Evolutionary conservation across 2,329 filamentous ascomycete genomes (phyloP), one percentile per base, ranked within the genome.

Genomic region (Ophidiomyces ophidiicola): DNA sequence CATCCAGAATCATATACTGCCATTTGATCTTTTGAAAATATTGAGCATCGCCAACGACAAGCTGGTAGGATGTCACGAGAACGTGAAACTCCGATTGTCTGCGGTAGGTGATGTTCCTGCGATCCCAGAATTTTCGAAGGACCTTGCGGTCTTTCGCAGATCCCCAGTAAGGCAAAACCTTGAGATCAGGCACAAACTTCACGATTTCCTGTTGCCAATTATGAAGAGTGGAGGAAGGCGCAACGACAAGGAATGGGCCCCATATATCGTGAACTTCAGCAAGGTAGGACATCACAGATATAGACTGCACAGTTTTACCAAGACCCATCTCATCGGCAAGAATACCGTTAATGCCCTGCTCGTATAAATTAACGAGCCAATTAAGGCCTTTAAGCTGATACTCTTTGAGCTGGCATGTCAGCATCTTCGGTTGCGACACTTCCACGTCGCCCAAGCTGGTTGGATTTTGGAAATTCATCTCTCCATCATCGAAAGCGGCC

Each of bases 401-500:
- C 60, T 98, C 90, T 60, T 98, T 98, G 55, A 98, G 76, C 57
- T 93, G 84, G 36, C 87, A 84, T 47, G 83, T 87, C 54, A 98
- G 75, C 64, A 96, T 77, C 62, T 86, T 92, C 6, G 90, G 90
- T 58, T 98, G 90, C 46, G 87, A 80, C 41, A 98, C 85, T 54
- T 94, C 83, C 49, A 94, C 85, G 52, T 90, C 87, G 52, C 88
- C 88, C 52, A 98, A 72, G 54, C 88, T 90, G 3, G 87, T 90
- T 0, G 90, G 90, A 58, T 98, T 96, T 65, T 98, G 90, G 70
- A 98, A 98, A 66, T 98, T 98, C 82, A 98, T 84, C 64, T 98
- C 90, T 51, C 87, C 88, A 53, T 94, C 87, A 43, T 94, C 86
- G 48, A 90, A 82, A 60, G 82, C 77, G 42, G 75, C 76, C 54